Evolutionary conservation across 1,284 basidiomycete species (phyloP).

Genomic region (Sporisorium reilianum): DNA sequence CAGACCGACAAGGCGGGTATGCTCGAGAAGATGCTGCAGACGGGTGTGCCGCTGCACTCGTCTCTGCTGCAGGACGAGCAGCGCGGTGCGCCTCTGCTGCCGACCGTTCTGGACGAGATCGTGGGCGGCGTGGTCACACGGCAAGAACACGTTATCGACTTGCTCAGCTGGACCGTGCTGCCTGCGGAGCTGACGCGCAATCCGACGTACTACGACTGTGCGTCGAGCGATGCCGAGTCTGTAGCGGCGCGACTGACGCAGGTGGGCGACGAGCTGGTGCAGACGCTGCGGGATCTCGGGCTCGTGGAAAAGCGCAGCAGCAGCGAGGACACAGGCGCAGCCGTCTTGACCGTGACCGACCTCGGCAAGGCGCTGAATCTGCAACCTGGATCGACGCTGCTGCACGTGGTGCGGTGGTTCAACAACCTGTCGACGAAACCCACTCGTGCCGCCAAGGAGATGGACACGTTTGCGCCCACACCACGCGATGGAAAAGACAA

Average conservation of each 20-base stretch:
- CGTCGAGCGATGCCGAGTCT: conserved; percentile 11
- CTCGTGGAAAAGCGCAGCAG: conserved; percentile 22
- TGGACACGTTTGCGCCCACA: conserved; percentile 32
- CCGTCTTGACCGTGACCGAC: conserved; percentile 25
- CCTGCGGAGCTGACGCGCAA: conserved; percentile 80
- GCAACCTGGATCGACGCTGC: conserved; percentile 42
- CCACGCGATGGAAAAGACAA: conserved; percentile 16
- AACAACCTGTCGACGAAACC: conserved; percentile 20
- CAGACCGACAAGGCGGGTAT: conserved; percentile 85
- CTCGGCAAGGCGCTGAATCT: conserved; percentile 42
- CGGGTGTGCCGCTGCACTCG: conserved; percentile 91
- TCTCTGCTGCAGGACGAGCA: conserved; percentile 74
- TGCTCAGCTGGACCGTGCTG: conserved; percentile 87
- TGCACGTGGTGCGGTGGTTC: conserved; percentile 46
- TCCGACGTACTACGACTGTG: conserved; percentile 85
- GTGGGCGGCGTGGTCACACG: conserved; percentile 19
- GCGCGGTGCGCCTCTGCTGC: conserved; percentile 30
- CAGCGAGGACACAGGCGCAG: neutral
- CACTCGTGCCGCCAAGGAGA: conserved; percentile 26
- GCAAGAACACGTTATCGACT: conserved; percentile 74
- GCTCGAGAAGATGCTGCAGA: conserved; percentile 82
- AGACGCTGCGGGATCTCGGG: conserved; percentile 30
- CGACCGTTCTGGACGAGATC: conserved; percentile 51
- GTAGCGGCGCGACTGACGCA: conserved; percentile 41
- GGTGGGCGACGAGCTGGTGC: conserved; percentile 22